Conservation (phyloP, 805 yeast species). For the Schwanniomyces yamadae region DNA sequence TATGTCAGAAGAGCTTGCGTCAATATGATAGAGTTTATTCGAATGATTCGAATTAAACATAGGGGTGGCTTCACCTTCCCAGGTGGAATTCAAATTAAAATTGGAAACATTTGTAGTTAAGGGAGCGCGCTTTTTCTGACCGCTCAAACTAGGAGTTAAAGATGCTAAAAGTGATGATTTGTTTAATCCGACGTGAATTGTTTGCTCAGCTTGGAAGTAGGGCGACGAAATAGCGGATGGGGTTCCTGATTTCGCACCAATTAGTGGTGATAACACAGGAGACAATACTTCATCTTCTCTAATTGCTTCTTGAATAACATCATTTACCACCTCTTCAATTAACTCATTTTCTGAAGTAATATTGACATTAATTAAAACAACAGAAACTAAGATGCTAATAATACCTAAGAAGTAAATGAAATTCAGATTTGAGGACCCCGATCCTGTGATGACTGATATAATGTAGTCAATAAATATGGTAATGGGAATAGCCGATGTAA, state of each 20-base stretch:
- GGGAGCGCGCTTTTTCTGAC: constrained; percentile 1
- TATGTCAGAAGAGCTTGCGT: not conserved
- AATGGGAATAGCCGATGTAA: constrained; percentile 53
- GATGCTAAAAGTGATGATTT: not conserved
- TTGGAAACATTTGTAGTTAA: constrained; percentile 11
- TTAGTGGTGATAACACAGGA: constrained; percentile 47
- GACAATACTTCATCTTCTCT: constrained; percentile 44
- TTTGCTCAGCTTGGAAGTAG: constrained; percentile 3
- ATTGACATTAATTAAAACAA: constrained; percentile 45
- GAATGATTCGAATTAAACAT: constrained; percentile 10
- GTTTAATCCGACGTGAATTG: not conserved
- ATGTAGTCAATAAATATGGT: constrained; percentile 50
- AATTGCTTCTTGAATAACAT: constrained; percentile 48
- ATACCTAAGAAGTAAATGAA: constrained; percentile 46
- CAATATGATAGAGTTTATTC: constrained; percentile 7
- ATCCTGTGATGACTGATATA: constrained; percentile 22
- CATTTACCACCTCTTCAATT: constrained; percentile 47
- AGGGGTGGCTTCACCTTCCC: constrained; percentile 6
- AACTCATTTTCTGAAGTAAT: constrained; percentile 43
- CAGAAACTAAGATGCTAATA: constrained; percentile 45
- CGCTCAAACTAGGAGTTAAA: constrained; percentile 14
- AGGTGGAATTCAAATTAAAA: constrained; percentile 14
- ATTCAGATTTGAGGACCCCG: constrained; percentile 18
- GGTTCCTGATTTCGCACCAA: constrained; percentile 11
- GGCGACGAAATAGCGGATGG: constrained; percentile 5